Percentiles rank a stretch among this genome's conserved stretches.
phyloP scores from a whole-genome alignment of 805 yeast species.

The Priceomyces melissophilus region DNA sequence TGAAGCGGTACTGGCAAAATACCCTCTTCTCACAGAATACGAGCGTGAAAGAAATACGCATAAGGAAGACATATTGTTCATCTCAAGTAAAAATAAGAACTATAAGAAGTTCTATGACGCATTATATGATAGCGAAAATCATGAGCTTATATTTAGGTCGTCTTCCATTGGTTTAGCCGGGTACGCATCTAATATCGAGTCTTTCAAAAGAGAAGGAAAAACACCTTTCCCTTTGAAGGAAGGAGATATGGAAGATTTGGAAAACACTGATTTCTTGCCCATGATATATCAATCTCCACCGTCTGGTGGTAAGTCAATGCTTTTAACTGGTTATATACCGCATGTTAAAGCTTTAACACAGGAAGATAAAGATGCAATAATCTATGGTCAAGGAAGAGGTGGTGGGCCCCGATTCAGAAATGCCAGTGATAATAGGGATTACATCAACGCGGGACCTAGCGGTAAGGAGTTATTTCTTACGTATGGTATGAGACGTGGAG shows the following conservation, averaged over 20 bases:
- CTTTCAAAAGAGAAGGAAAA: constrained; percentile 32
- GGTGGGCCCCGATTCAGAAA: constrained; percentile 34
- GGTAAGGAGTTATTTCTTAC: constrained; percentile 29
- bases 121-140: constrained; percentile 39
- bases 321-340: constrained; percentile 73
- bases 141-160: constrained; percentile 41
- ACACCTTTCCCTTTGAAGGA: constrained; percentile 46
- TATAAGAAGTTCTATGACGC: constrained; percentile 34
- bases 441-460: constrained; percentile 39
- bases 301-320: constrained; percentile 71
- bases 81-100: constrained; percentile 60
- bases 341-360: constrained; percentile 58
- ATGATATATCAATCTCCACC: constrained; percentile 62
- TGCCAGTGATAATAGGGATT: constrained; percentile 29
- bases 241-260: constrained; percentile 44
- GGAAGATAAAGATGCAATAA: constrained; percentile 63
- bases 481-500: constrained; percentile 37
- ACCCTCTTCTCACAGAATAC: constrained; percentile 58
- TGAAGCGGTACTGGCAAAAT: constrained; percentile 61
- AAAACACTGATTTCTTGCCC: constrained; percentile 37
- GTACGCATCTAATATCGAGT: constrained; percentile 32
- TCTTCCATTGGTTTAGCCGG: constrained; percentile 61
- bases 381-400: constrained; percentile 39
- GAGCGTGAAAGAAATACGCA: constrained; percentile 68
- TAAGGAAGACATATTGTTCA: constrained; percentile 64